Percentiles rank a stretch among this genome's conserved stretches.
phyloP scores from a whole-genome alignment of 2,329 filamentous ascomycete species.

The Aspergillus luchuensis region DNA sequence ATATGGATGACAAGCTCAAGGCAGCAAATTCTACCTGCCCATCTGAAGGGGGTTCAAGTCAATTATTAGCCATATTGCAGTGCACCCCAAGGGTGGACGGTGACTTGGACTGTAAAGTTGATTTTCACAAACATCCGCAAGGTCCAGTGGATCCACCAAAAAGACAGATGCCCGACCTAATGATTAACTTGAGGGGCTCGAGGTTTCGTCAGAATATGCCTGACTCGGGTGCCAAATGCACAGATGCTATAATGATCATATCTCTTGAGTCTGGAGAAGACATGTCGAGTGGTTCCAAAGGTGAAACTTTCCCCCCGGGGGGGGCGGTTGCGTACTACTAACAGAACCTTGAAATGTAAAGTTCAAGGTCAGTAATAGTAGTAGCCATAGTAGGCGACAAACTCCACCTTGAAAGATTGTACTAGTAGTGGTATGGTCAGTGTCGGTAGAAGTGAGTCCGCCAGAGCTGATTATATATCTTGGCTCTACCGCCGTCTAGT shows the following conservation, averaged over 20 bases:
- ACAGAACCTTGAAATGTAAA: too few species aligned
- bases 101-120: background rate
- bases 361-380: too few species aligned
- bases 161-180: background rate
- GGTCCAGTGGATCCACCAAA: background rate
- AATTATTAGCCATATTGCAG: background rate
- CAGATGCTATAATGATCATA: background rate
- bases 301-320: too few species aligned
- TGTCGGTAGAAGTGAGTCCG: too few species aligned
- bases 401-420: too few species aligned
- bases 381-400: too few species aligned
- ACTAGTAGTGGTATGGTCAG: too few species aligned
- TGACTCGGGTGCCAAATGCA: background rate
- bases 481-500: background rate
- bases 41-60: background rate
- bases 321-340: too few species aligned
- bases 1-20: background rate
- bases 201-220: background rate
- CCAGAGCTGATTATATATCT: background rate
- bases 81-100: background rate
- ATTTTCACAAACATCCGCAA: background rate
- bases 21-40: background rate
- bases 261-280: background rate
- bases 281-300: too few species aligned
- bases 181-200: background rate